These are phyloP conservation scores for Sabuloglossum arenarium DNA, from an alignment of 495 filamentous ascomycete species.

Conservation along the genomic window DNA sequence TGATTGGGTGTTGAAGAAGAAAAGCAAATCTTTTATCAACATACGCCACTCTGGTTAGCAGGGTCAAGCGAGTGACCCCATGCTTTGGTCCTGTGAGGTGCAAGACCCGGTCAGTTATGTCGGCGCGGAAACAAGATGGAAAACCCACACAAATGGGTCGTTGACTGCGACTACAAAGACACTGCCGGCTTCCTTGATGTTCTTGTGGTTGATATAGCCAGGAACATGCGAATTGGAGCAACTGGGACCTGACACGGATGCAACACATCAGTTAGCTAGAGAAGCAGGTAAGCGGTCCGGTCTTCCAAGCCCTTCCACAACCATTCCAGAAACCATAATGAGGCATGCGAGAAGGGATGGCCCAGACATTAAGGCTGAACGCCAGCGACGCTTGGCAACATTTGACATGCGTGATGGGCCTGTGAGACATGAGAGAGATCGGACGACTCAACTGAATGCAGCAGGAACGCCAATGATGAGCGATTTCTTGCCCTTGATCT, in stretches of 20 bases:
- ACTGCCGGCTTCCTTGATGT: slow-evolving; percentile 49
- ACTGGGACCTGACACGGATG: slow-evolving; percentile 27
- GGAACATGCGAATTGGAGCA: slow-evolving; percentile 69
- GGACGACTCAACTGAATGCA: slow-evolving; percentile 45
- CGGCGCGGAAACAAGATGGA: too few species aligned
- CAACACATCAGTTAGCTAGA: background rate
- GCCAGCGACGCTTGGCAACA: background rate
- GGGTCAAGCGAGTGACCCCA: slow-evolving; percentile 63
- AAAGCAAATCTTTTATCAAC: slow-evolving; percentile 14
- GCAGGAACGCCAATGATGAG: slow-evolving; percentile 82
- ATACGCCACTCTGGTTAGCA: slow-evolving; percentile 45
- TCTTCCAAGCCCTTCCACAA: background rate
- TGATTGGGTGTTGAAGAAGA: background rate
- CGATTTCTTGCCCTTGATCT: slow-evolving; percentile 42
- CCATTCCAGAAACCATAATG: background rate
- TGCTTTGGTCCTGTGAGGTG: slow-evolving; percentile 39
- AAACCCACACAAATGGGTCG: slow-evolving; percentile 78
- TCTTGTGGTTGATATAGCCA: slow-evolving; percentile 56
- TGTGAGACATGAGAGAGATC: background rate
- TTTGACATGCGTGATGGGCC: background rate
- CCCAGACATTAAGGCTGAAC: background rate
- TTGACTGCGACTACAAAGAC: slow-evolving; percentile 86
- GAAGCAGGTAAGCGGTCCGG: too few species aligned
- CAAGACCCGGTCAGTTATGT: background rate
- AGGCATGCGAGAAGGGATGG: background rate